Percentiles rank a stretch among this genome's conserved stretches.
phyloP scores from a whole-genome alignment of 345 rosid species.

The Gossypium sturtianum region DNA sequence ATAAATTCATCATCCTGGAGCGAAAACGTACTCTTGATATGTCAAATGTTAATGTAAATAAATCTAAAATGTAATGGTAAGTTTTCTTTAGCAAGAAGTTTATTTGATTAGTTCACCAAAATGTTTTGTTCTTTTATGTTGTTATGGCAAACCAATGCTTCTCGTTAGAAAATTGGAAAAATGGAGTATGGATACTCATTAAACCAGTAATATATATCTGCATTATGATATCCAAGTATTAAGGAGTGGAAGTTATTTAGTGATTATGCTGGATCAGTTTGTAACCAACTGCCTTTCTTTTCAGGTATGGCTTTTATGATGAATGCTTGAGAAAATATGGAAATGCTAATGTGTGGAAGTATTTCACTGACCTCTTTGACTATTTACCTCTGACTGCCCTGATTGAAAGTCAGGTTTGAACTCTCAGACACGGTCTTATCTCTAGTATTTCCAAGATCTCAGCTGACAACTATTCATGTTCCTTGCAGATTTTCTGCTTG shows the following conservation, averaged over 20 bases:
- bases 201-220: neutral
- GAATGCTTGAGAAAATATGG: constrained; percentile 62
- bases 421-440: neutral
- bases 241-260: constrained; percentile 8
- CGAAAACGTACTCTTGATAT: neutral
- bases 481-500: constrained; percentile 58
- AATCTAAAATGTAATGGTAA: neutral
- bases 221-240: neutral
- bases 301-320: constrained; percentile 59
- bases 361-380: constrained; percentile 55
- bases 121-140: neutral
- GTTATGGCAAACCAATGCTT: neutral
- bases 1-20: neutral
- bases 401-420: constrained; percentile 56
- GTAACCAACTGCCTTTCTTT: constrained; percentile 7
- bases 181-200: neutral
- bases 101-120: neutral
- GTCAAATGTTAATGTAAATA: neutral
- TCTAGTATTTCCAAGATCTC: neutral
- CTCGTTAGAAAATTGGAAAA: neutral
- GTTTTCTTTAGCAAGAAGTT: neutral
- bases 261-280: neutral
- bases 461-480: constrained; percentile 5
- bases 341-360: constrained; percentile 61
- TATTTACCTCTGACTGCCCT: constrained; percentile 54